A percentile compares a stretch with the other conserved stretches of the same genome.
These are phyloP conservation scores for Phytophthora cajani DNA, from an alignment of 352 stramenopile genomes.

Conservation along the genomic window DNA sequence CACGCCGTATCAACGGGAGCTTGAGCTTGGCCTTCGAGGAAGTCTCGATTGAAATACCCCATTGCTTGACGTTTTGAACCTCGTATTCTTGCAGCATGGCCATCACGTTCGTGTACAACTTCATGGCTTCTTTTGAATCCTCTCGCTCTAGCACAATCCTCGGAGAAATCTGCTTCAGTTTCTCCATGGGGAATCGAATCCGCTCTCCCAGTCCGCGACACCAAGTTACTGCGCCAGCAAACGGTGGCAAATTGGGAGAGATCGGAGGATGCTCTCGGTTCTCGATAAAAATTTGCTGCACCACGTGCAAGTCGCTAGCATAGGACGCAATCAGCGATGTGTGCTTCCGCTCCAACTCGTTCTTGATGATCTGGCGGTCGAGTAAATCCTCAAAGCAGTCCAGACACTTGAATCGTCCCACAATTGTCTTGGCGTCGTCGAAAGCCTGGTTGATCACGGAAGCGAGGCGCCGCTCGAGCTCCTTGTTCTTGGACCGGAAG, in stretches of 20 bases:
- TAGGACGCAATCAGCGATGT: constrained; percentile 82
- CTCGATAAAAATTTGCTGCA: constrained; percentile 92
- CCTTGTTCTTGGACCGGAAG: constrained; percentile 89
- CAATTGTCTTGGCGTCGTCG: constrained; percentile 91
- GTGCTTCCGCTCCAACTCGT: constrained; percentile 91
- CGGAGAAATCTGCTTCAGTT: constrained; percentile 80
- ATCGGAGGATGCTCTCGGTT: constrained; percentile 88
- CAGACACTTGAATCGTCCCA: constrained; percentile 90
- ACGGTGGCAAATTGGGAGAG: constrained; percentile 89
- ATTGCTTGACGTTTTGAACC: constrained; percentile 84
- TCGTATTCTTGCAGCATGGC: constrained; percentile 85
- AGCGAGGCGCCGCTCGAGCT: constrained; percentile 86
- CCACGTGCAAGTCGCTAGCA: constrained; percentile 76
- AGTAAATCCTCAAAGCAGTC: constrained; percentile 92
- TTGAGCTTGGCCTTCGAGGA: constrained; percentile 89
- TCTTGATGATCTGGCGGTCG: constrained; percentile 84
- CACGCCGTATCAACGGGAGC: constrained; percentile 80
- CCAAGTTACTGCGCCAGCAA: constrained; percentile 92
- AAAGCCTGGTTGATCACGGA: constrained; percentile 93
- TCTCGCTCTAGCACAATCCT: constrained; percentile 88
- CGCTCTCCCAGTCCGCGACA: constrained; percentile 85
- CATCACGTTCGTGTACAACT: constrained; percentile 91
- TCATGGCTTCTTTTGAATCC: constrained; percentile 90
- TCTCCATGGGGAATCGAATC: constrained; percentile 91
- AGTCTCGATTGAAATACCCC: constrained; percentile 79